These are phyloP conservation scores for Digitaria exilis DNA, from an alignment of 202 grass and related monocot species.

Conservation along the genomic window DNA sequence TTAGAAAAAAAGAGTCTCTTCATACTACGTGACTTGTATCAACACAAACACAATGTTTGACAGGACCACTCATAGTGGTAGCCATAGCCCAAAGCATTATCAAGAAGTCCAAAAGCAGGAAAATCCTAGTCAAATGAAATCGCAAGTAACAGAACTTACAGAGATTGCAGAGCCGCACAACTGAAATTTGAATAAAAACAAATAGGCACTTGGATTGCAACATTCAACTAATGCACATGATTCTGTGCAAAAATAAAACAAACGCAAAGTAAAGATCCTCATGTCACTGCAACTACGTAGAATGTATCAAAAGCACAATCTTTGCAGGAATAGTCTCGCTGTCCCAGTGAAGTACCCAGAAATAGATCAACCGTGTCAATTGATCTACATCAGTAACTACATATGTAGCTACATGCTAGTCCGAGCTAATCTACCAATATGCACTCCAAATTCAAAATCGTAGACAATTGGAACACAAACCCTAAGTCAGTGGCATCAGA, in stretches of 20 bases:
- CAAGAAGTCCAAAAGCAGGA: not conserved
- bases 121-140: not conserved
- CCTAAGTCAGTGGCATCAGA: not conserved
- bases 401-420: not conserved
- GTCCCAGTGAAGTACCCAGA: not conserved
- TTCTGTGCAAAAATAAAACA: not conserved
- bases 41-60: not conserved
- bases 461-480: conserved; percentile 18
- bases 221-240: not conserved
- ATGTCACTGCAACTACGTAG: not conserved
- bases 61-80: not conserved
- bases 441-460: not conserved
- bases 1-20: not conserved
- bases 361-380: not conserved
- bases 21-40: not conserved
- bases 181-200: not conserved
- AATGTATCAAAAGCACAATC: not conserved
- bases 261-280: conserved; percentile 9
- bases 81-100: not conserved
- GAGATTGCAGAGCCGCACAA: not conserved
- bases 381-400: not conserved
- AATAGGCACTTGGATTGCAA: not conserved
- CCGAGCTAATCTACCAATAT: not conserved
- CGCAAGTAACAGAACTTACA: not conserved
- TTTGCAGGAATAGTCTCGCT: not conserved